Evolutionary conservation across 805 yeast genomes (phyloP).

Genomic region (Saccharomycopsis sp.): DNA sequence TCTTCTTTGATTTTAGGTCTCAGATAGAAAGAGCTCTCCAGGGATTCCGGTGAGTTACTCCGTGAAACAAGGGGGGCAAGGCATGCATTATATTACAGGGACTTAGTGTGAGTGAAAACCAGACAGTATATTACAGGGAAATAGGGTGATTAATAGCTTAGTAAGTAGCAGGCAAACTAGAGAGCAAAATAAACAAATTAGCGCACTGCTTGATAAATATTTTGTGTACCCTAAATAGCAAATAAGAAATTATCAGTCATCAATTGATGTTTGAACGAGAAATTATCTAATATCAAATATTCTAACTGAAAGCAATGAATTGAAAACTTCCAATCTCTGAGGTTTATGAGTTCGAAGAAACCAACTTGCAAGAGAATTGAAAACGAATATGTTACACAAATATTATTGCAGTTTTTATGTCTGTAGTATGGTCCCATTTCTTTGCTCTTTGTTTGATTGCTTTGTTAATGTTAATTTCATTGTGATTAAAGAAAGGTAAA

Average conservation of each 20-base stretch:
- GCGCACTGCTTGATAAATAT: no score
- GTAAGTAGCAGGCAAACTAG: no score
- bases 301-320: no score
- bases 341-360: no score
- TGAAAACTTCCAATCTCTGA: no score
- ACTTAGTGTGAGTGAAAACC: neutral
- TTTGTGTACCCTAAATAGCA: no score
- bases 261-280: no score
- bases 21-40: neutral
- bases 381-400: neutral
- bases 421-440: neutral
- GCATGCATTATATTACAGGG: neutral
- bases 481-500: neutral
- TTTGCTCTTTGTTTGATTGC: neutral
- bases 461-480: neutral
- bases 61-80: neutral
- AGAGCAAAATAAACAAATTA: no score
- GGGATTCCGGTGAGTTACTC: neutral
- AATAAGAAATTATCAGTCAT: no score
- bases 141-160: no score
- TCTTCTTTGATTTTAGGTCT: neutral
- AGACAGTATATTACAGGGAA: neutral
- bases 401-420: no score
- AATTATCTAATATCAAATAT: no score
- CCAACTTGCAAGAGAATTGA: neutral